phyloP scores from a whole-genome alignment of 257 asterid species.

The Solanum pinnatisectum region DNA sequence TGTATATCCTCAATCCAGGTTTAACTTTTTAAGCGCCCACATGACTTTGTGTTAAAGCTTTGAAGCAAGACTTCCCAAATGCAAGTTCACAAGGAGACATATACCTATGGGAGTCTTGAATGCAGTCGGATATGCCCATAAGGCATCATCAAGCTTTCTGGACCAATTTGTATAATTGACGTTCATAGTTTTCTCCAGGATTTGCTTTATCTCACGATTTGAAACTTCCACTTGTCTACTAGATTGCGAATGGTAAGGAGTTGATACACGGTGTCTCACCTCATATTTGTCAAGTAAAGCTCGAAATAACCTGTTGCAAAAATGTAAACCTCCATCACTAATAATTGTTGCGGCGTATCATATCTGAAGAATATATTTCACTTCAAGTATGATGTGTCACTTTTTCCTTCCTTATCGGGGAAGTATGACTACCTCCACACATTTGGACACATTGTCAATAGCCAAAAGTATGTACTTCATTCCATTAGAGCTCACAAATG shows the following conservation, averaged over 20 bases:
- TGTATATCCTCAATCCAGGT: background rate
- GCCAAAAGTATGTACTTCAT: background rate
- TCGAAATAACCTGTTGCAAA: background rate
- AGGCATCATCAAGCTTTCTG: background rate
- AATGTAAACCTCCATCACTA: background rate
- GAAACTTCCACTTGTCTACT: background rate
- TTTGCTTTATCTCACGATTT: background rate
- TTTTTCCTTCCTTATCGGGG: background rate
- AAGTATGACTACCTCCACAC: background rate
- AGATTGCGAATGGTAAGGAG: background rate
- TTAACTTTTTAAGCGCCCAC: background rate
- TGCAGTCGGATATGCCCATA: background rate
- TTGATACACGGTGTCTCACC: background rate
- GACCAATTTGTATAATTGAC: background rate
- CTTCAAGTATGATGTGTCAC: background rate
- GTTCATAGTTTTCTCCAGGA: background rate
- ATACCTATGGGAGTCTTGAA: background rate
- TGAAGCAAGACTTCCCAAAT: background rate
- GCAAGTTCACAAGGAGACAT: background rate
- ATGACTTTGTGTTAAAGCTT: background rate
- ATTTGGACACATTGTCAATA: background rate
- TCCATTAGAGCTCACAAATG: background rate
- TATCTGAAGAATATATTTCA: too few relatives aligned
- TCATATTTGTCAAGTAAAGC: background rate
- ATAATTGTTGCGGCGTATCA: too few relatives aligned